These are phyloP conservation scores for Malus hybrid DNA, from an alignment of 331 rosid species.

Conservation along the genomic window DNA sequence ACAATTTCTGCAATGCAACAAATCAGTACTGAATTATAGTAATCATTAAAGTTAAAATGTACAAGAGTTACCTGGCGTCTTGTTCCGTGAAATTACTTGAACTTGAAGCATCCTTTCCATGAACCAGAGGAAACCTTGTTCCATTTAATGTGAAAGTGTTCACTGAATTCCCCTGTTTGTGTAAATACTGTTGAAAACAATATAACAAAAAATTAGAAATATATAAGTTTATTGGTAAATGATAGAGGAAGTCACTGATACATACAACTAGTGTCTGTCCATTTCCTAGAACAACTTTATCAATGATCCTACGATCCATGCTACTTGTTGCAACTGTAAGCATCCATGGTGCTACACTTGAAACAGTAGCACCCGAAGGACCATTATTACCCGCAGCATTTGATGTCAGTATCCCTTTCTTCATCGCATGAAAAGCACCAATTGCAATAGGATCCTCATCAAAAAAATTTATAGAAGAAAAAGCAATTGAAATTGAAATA, in stretches of 20 bases:
- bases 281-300: constrained; percentile 37
- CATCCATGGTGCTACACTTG: constrained; percentile 40
- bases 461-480: neutral
- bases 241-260: neutral
- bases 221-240: neutral
- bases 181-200: neutral
- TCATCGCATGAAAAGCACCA: constrained; percentile 48
- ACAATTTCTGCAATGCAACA: neutral
- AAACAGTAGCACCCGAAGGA: neutral
- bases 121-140: constrained; percentile 10
- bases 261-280: constrained; percentile 14
- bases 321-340: constrained; percentile 33
- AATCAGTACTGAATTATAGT: too few species aligned
- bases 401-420: constrained; percentile 33
- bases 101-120: constrained; percentile 2
- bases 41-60: neutral
- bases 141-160: constrained; percentile 12
- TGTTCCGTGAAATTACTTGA: neutral
- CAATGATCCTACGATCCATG: constrained; percentile 22
- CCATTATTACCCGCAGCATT: constrained; percentile 36
- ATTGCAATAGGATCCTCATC: constrained; percentile 8
- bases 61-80: neutral
- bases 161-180: constrained; percentile 14
- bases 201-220: neutral
- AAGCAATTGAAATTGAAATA: constrained; percentile 15